Evolutionary conservation across 176 grass and related monocot genomes (phyloP).

Genomic region (Zizania latifolia): DNA sequence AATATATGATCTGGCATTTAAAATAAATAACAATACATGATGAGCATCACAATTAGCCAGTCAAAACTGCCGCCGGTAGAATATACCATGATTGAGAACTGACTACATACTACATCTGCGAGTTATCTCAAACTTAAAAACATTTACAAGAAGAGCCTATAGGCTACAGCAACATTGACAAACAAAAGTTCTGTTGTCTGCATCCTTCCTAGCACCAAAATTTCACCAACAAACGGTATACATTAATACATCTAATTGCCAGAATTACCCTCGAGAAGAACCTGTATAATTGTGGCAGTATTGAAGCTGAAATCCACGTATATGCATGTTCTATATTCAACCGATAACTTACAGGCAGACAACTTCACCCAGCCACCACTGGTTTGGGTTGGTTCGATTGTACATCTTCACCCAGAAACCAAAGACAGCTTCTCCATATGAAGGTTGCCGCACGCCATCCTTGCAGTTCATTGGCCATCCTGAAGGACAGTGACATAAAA

Average conservation of each 20-base stretch:
- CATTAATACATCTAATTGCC: slow-evolving; percentile 25
- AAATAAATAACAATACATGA: not conserved
- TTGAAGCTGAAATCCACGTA: not conserved
- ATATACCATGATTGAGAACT: not conserved
- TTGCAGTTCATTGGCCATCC: slow-evolving; percentile 9
- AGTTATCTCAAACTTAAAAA: not conserved
- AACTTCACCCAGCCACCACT: not conserved
- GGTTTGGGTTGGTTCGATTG: not conserved
- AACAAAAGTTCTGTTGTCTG: not conserved
- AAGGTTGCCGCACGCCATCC: not conserved
- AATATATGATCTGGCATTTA: not conserved
- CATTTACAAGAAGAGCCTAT: slow-evolving; percentile 31
- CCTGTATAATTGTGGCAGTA: not conserved
- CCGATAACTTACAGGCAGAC: not conserved
- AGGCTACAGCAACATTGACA: slow-evolving; percentile 14
- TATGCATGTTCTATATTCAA: slow-evolving; percentile 20
- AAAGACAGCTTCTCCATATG: not conserved
- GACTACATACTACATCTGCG: not conserved
- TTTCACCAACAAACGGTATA: slow-evolving; percentile 18
- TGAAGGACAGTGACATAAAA: slow-evolving; percentile 84
- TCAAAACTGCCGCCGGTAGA: not conserved
- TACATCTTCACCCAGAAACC: not conserved
- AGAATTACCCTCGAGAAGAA: slow-evolving; percentile 9
- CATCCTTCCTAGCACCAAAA: not conserved
- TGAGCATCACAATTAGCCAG: not conserved